These are phyloP conservation scores for Xylaria castorea DNA, from an alignment of 495 filamentous ascomycete species.

Conservation along the genomic window DNA sequence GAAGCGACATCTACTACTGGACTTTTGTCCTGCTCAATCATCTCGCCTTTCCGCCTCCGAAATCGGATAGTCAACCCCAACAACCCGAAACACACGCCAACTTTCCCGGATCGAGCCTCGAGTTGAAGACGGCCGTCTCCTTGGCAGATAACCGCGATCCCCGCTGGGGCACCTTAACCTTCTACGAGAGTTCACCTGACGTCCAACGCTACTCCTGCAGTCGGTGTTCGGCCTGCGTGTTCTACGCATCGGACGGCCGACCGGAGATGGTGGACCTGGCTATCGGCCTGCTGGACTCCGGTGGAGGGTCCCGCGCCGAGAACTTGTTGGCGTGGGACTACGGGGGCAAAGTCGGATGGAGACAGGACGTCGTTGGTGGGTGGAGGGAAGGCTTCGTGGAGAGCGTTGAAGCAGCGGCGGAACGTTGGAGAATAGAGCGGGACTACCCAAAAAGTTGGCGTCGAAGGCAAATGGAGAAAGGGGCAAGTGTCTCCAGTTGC, in stretches of 20 bases:
- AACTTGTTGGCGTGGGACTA: slow-evolving; percentile 38
- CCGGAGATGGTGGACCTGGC: slow-evolving; percentile 58
- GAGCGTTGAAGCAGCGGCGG: slow-evolving; percentile 26
- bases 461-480: slow-evolving; percentile 27
- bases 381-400: slow-evolving; percentile 38
- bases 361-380: slow-evolving; percentile 33
- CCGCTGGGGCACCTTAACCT: slow-evolving; percentile 53
- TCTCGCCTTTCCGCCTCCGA: slow-evolving; percentile 31
- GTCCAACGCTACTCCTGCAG: slow-evolving; percentile 61
- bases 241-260: slow-evolving; percentile 52
- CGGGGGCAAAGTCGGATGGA: slow-evolving; percentile 27
- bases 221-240: slow-evolving; percentile 58
- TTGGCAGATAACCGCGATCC: slow-evolving; percentile 37
- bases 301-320: slow-evolving; percentile 58
- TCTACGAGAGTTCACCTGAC: slow-evolving; percentile 52
- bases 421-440: slow-evolving; percentile 36
- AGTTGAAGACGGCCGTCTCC: slow-evolving; percentile 33
- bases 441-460: slow-evolving; percentile 37
- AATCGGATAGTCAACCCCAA: neutral
- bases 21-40: slow-evolving; percentile 39
- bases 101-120: slow-evolving; percentile 32
- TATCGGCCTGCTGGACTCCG: slow-evolving; percentile 54
- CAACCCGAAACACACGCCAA: neutral
- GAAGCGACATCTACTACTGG: slow-evolving; percentile 57
- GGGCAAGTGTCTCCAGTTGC: neutral